Evolutionary conservation across 2,329 filamentous ascomycete genomes (phyloP).

Genomic region (Penicillium sp.): DNA sequence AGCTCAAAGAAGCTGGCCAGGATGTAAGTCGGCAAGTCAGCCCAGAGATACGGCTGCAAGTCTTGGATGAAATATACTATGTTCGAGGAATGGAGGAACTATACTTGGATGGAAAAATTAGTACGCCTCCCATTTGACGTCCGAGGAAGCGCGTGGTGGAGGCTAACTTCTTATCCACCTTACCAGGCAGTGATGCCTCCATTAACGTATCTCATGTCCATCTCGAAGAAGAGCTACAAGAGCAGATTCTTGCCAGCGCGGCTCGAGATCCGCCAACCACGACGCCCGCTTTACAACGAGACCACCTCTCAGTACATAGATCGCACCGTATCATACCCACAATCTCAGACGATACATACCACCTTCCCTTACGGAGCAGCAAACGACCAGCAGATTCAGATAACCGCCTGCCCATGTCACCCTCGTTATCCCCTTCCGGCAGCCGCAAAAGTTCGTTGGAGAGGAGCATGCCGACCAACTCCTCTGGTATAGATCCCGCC

Average conservation of each 20-base stretch:
- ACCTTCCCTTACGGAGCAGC: neutral
- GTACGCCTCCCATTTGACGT: slow-evolving; percentile 27
- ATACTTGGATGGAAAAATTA: slow-evolving; percentile 42
- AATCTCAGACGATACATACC: slow-evolving; percentile 4
- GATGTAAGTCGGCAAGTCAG: slow-evolving; percentile 45
- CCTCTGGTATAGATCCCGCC: slow-evolving; percentile 21
- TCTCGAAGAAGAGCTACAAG: slow-evolving; percentile 29
- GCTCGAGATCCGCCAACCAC: slow-evolving; percentile 12
- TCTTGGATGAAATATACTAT: slow-evolving; percentile 48
- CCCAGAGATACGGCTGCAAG: slow-evolving; percentile 39
- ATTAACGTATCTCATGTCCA: slow-evolving; percentile 37
- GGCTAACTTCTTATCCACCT: slow-evolving; percentile 12
- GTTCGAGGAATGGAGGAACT: slow-evolving; percentile 46
- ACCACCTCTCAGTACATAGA: slow-evolving; percentile 5
- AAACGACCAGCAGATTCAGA: slow-evolving; percentile 19
- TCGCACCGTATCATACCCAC: slow-evolving; percentile 8
- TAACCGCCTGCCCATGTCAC: slow-evolving; percentile 22
- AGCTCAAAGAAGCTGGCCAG: slow-evolving; percentile 46
- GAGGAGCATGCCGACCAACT: slow-evolving; percentile 23
- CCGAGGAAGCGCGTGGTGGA: neutral
- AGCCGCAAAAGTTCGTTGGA: slow-evolving; percentile 28
- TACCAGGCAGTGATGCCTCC: slow-evolving; percentile 33
- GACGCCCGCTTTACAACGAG: slow-evolving; percentile 11
- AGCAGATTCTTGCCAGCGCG: slow-evolving; percentile 6
- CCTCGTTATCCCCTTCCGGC: slow-evolving; percentile 21